phyloP scores from a whole-genome alignment of 2,329 filamentous ascomycete species.

The Didymella sp. region DNA sequence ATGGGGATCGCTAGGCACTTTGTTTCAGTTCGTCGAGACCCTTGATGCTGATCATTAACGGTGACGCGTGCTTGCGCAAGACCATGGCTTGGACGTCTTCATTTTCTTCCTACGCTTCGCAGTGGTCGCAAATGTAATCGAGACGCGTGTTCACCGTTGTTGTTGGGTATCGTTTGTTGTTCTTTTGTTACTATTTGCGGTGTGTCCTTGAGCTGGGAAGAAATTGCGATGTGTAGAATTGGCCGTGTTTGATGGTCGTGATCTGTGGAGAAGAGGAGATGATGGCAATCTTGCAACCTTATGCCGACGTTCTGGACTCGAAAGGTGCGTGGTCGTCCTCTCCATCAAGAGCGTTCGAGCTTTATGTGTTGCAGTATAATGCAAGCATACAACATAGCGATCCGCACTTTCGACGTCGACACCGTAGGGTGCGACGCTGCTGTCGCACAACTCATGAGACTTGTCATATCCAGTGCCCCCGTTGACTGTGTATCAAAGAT shows the following conservation, averaged over 20 bases:
- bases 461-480: not conserved
- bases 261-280: slow-evolving; percentile 1
- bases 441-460: not conserved
- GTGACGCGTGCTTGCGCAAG: slow-evolving; percentile 18
- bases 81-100: not conserved
- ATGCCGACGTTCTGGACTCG: not conserved
- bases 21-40: slow-evolving; percentile 1
- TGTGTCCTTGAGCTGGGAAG: not conserved
- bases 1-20: slow-evolving; percentile 12
- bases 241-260: slow-evolving; percentile 5
- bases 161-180: not conserved
- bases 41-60: not conserved
- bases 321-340: not conserved
- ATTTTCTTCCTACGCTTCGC: not conserved
- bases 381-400: not conserved
- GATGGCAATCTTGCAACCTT: slow-evolving; percentile 1
- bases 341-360: not conserved
- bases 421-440: not conserved
- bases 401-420: not conserved
- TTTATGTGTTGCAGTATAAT: not conserved
- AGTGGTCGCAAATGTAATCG: too few species aligned
- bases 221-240: not conserved
- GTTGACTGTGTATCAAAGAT: not conserved
- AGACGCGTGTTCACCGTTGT: not conserved
- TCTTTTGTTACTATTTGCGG: slow-evolving; percentile 3